These are phyloP conservation scores for Acer negundo DNA, from an alignment of 345 rosid species.

Conservation along the genomic window DNA sequence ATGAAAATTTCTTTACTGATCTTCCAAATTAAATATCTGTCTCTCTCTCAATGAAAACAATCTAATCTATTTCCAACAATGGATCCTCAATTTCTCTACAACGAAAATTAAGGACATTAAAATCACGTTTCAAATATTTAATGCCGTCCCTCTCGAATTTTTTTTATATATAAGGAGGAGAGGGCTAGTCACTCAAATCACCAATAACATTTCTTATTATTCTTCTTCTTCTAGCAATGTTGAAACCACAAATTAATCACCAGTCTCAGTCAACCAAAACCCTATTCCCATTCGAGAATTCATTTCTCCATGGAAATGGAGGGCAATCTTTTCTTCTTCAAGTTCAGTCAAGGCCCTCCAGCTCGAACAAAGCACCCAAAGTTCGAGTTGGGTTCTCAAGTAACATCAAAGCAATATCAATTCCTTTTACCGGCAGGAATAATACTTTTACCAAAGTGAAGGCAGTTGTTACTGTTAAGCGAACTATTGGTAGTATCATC, in stretches of 20 bases:
- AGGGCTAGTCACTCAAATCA: background rate
- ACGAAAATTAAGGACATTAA: background rate
- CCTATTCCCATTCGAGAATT: constrained; percentile 25
- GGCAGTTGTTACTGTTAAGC: constrained; percentile 36
- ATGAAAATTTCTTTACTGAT: no score
- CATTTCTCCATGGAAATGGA: constrained; percentile 34
- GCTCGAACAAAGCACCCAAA: constrained; percentile 1
- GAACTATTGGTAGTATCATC: constrained; percentile 32
- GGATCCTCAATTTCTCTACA: background rate
- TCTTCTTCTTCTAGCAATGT: constrained; percentile 26
- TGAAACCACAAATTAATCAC: constrained; percentile 33
- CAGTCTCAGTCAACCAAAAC: constrained; percentile 17
- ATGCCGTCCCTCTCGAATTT: background rate
- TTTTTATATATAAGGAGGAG: background rate
- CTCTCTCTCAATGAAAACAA: background rate
- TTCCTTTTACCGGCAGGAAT: background rate
- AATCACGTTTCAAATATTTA: background rate
- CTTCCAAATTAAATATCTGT: background rate
- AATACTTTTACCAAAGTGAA: constrained; percentile 16
- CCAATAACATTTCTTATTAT: background rate
- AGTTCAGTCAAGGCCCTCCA: background rate
- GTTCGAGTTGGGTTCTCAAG: constrained; percentile 4
- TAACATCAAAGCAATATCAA: constrained; percentile 23
- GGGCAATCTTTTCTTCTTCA: background rate
- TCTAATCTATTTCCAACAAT: background rate